Conservation (phyloP, 345 rosid species). For the Gossypium anomalum region DNA sequence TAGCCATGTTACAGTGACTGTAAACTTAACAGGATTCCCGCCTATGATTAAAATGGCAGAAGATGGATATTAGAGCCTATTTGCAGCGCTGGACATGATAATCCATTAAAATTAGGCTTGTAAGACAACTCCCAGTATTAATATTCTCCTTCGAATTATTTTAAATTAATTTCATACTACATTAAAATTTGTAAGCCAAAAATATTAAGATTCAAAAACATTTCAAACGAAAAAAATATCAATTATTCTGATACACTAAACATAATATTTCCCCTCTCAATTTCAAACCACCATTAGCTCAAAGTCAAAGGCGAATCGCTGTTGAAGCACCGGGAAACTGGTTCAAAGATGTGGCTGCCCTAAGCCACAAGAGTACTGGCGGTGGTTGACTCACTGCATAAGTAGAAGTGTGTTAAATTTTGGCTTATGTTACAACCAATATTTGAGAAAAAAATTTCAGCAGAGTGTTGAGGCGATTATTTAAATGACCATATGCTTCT, state of each 20-base stretch:
- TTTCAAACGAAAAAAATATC: not conserved
- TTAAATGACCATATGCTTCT: no score
- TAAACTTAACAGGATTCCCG: no score
- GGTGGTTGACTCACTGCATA: conserved; percentile 57
- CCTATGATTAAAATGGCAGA: no score
- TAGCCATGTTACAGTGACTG: no score
- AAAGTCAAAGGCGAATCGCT: not conserved
- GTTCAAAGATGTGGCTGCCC: not conserved
- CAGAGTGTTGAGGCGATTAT: no score
- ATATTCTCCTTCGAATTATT: no score
- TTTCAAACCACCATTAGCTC: not conserved
- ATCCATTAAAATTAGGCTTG: no score
- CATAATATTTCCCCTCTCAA: not conserved
- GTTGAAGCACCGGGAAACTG: not conserved
- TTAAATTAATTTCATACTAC: no score
- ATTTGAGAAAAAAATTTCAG: no score
- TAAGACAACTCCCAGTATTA: no score
- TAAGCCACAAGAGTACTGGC: conserved; percentile 70
- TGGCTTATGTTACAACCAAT: not conserved
- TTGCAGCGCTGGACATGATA: no score
- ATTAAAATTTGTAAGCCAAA: not conserved
- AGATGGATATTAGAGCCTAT: no score
- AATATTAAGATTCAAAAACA: not conserved
- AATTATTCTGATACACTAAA: conserved; percentile 7
- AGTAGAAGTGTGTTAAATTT: not conserved